These are phyloP conservation scores for Sporothrix pseudoabietina DNA, from an alignment of 2,329 filamentous ascomycete genomes.

Conservation along the genomic window DNA sequence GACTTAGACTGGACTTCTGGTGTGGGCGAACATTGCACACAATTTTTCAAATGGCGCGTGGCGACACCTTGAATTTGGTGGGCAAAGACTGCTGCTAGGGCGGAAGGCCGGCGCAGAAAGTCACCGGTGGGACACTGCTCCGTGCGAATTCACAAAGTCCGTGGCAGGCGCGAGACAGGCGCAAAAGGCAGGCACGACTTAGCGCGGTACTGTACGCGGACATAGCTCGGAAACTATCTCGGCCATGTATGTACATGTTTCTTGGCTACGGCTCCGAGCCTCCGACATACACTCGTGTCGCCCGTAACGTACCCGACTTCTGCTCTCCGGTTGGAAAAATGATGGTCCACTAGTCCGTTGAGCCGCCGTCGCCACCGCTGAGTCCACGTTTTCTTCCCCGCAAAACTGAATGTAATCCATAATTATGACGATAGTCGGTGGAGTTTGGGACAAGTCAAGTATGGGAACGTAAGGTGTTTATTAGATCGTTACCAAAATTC, in stretches of 20 bases:
- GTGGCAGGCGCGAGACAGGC: not conserved
- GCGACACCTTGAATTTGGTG: not conserved
- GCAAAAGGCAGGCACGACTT: not conserved
- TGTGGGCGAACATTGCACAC: not conserved
- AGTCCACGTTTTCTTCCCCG: not conserved
- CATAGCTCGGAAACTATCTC: not conserved
- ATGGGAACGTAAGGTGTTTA: not conserved
- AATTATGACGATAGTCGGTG: not conserved
- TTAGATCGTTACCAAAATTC: not conserved
- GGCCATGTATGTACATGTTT: not conserved
- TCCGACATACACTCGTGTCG: not conserved
- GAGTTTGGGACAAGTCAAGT: not conserved
- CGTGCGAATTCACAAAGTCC: conserved; percentile 15
- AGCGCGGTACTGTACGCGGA: not conserved
- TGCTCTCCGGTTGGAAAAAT: not conserved
- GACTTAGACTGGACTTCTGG: not conserved
- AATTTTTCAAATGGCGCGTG: not conserved
- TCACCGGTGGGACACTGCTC: conserved; percentile 16
- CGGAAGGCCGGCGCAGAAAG: not conserved
- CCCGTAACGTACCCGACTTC: not conserved
- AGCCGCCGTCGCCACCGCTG: not conserved
- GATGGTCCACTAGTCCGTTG: not conserved
- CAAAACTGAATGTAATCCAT: not conserved
- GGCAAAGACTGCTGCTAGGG: conserved; percentile 2
- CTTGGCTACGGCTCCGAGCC: not conserved